Evolutionary conservation across 192 early-diverging fungal genomes (phyloP).

Genomic region (Entrophospora sp.): DNA sequence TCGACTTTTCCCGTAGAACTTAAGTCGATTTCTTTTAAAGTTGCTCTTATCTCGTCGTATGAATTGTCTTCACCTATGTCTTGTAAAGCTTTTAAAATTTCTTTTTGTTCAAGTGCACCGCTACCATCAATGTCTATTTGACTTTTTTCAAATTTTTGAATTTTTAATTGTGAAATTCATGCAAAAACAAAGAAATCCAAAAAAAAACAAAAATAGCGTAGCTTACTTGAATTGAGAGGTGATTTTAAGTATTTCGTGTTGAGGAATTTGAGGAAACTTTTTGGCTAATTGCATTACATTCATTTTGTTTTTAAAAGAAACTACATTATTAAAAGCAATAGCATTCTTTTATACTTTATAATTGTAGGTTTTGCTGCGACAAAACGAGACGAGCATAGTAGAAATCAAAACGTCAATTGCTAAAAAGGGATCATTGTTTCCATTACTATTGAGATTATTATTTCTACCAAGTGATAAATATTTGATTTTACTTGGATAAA

Average conservation of each 20-base stretch:
- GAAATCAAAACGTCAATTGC: too few relatives aligned
- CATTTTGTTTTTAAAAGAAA: background rate
- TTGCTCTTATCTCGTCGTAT: slow-evolving; percentile 68
- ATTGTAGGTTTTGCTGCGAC: too few relatives aligned
- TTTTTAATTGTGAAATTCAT: too few relatives aligned
- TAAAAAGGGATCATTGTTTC: too few relatives aligned
- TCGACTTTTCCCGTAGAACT: slow-evolving; percentile 63
- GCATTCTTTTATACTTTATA: too few relatives aligned
- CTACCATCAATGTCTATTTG: slow-evolving; percentile 58
- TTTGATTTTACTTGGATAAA: too few relatives aligned
- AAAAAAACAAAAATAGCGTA: background rate
- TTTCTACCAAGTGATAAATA: too few relatives aligned
- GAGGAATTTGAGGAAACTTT: slow-evolving; percentile 17
- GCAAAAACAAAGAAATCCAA: too few relatives aligned
- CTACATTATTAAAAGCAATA: too few relatives aligned
- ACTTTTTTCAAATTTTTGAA: slow-evolving; percentile 32
- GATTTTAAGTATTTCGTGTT: slow-evolving; percentile 16
- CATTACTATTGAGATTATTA: too few relatives aligned
- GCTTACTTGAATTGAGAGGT: slow-evolving; percentile 15
- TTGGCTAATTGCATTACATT: slow-evolving; percentile 17
- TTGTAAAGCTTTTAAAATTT: slow-evolving; percentile 55
- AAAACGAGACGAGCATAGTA: too few relatives aligned
- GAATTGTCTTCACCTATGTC: slow-evolving; percentile 52
- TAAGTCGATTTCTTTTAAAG: slow-evolving; percentile 58
- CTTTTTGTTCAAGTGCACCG: slow-evolving; percentile 59